Percentiles rank a stretch among this genome's conserved stretches.
These are phyloP conservation scores for Opeltia flavorubescens DNA, from an alignment of 495 filamentous ascomycete genomes.

Conservation along the genomic window DNA sequence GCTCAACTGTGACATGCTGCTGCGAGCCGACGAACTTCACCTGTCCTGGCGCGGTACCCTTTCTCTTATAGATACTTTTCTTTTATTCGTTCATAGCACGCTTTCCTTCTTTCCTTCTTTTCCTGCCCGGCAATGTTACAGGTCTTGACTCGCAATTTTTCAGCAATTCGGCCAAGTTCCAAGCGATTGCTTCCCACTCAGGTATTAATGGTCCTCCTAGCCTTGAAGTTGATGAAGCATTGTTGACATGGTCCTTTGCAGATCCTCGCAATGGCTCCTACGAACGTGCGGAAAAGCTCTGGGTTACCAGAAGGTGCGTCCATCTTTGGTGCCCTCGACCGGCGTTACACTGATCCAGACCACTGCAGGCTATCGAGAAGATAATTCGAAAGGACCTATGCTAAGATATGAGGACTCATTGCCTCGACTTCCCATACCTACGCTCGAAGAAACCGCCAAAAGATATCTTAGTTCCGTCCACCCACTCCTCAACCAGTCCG, in stretches of 20 bases:
- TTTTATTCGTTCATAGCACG: no score
- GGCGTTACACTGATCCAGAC: not conserved
- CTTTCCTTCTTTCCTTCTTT: no score
- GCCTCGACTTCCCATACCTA: slow-evolving; percentile 78
- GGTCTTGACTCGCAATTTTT: no score
- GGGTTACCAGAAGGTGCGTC: slow-evolving; percentile 37
- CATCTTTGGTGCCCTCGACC: slow-evolving; percentile 12
- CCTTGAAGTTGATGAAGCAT: not conserved
- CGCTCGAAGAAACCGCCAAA: slow-evolving; percentile 79
- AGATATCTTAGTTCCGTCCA: slow-evolving; percentile 90
- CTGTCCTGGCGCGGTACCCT: no score
- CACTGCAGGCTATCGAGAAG: slow-evolving; percentile 70
- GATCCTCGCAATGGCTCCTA: slow-evolving; percentile 34
- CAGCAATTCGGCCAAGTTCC: no score
- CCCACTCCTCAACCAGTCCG: slow-evolving; percentile 56
- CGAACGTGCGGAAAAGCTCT: slow-evolving; percentile 38
- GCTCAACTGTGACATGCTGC: no score
- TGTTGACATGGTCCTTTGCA: not conserved
- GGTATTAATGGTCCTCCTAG: no score
- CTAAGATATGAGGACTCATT: slow-evolving; percentile 94
- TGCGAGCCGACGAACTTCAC: no score
- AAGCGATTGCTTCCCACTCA: no score
- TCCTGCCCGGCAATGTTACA: no score
- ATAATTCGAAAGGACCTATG: slow-evolving; percentile 81
- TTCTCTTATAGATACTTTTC: no score